Conservation (phyloP, 352 stramenopile genomes). For the Pythium grandisporangium region DNA sequence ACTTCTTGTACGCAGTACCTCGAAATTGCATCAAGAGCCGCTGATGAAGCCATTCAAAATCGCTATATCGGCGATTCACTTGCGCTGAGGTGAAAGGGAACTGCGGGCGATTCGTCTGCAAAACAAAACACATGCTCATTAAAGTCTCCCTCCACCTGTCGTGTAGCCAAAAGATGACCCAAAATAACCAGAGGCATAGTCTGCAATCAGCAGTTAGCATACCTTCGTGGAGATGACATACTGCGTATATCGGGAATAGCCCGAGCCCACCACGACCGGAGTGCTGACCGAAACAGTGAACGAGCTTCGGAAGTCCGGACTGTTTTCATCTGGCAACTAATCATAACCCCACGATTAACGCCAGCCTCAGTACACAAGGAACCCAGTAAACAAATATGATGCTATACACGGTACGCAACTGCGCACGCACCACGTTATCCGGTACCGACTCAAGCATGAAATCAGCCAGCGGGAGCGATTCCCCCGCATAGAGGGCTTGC, state of each 20-base stretch:
- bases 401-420: too few species aligned
- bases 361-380: not conserved
- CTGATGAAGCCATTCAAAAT: constrained; percentile 87
- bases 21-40: constrained; percentile 69
- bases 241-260: constrained; percentile 82
- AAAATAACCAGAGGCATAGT: too few species aligned
- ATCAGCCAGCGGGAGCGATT: constrained; percentile 58
- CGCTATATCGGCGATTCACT: constrained; percentile 83
- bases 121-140: not conserved
- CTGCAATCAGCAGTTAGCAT: too few species aligned
- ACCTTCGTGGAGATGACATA: constrained; percentile 85
- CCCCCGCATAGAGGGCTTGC: constrained; percentile 70
- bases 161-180: too few species aligned
- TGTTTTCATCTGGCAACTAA: constrained; percentile 46
- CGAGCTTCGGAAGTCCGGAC: constrained; percentile 34
- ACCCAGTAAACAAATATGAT: too few species aligned
- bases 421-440: constrained; percentile 49
- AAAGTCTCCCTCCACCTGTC: not conserved
- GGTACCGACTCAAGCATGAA: constrained; percentile 74
- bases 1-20: constrained; percentile 19
- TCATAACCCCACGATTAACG: not conserved
- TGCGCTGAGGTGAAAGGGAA: constrained; percentile 62
- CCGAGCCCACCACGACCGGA: constrained; percentile 64
- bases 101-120: constrained; percentile 49
- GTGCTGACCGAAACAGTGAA: constrained; percentile 76